phyloP scores from a whole-genome alignment of 2,329 filamentous ascomycete species.

The Graphilbum ipis-grandicollis region DNA sequence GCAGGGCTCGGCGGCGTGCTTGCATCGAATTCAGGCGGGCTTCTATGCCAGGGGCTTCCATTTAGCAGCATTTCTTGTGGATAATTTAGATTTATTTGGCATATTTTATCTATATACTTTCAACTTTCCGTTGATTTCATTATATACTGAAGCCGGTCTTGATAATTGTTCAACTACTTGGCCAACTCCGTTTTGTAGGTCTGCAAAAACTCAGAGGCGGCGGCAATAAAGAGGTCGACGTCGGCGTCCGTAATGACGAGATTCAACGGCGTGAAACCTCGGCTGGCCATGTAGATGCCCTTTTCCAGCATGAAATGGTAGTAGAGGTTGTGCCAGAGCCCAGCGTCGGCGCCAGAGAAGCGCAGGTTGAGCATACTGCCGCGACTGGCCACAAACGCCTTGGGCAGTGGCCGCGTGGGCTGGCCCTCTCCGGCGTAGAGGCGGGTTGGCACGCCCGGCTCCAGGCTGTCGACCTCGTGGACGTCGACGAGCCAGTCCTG shows the following conservation, averaged over 20 bases:
- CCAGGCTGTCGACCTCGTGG: slow-evolving; percentile 7
- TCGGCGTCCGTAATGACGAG: slow-evolving; percentile 10
- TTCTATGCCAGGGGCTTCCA: no score
- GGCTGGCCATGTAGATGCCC: slow-evolving; percentile 12
- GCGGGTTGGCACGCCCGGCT: background rate
- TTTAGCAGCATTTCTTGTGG: no score
- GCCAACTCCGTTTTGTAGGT: slow-evolving; percentile 2
- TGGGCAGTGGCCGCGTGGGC: slow-evolving; percentile 3
- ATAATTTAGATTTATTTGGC: no score
- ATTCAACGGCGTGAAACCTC: slow-evolving; percentile 11
- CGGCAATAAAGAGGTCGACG: slow-evolving; percentile 8
- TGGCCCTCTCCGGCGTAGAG: slow-evolving; percentile 2
- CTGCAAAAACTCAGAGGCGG: slow-evolving; percentile 5
- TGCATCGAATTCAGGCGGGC: no score
- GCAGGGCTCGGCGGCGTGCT: no score
- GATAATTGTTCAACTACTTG: no score
- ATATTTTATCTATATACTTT: no score
- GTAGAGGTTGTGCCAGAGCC: slow-evolving; percentile 9
- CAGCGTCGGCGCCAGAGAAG: slow-evolving; percentile 17
- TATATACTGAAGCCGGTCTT: no score
- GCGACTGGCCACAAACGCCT: slow-evolving; percentile 10
- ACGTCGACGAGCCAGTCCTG: background rate
- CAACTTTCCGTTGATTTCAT: no score
- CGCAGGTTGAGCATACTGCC: slow-evolving; percentile 18
- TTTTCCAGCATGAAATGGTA: slow-evolving; percentile 12